phyloP scores from a whole-genome alignment of 2,329 filamentous ascomycete species.

The Emergomyces pasteurianus region DNA sequence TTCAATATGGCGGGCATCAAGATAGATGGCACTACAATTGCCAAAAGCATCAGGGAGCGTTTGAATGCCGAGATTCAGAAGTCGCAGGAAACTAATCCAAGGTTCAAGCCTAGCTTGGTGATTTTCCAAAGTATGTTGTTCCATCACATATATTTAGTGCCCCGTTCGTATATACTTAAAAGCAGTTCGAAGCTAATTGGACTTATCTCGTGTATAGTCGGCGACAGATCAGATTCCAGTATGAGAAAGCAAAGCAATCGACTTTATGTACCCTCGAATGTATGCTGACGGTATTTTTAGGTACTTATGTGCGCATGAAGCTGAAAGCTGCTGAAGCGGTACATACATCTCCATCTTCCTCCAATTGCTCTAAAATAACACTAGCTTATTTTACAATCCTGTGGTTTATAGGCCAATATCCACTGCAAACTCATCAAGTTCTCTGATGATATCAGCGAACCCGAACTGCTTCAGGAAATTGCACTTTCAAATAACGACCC shows the following conservation, averaged over 20 bases:
- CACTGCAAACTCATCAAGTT: slow-evolving; percentile 76
- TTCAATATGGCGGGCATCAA: slow-evolving; percentile 71
- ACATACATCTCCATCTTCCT: slow-evolving; percentile 16
- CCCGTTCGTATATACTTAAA: not conserved
- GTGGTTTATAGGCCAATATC: slow-evolving; percentile 62
- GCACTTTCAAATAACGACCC: slow-evolving; percentile 75
- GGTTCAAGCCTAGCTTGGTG: slow-evolving; percentile 79
- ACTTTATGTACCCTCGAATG: slow-evolving; percentile 6
- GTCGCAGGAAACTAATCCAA: slow-evolving; percentile 69
- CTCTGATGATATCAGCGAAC: slow-evolving; percentile 66
- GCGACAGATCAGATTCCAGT: slow-evolving; percentile 87
- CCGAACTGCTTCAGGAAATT: slow-evolving; percentile 76
- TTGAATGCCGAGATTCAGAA: slow-evolving; percentile 69
- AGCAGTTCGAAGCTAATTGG: slow-evolving; percentile 1
- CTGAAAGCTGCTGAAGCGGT: slow-evolving; percentile 91
- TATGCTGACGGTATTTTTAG: slow-evolving; percentile 35
- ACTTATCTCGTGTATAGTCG: slow-evolving; percentile 46
- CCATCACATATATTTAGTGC: not conserved
- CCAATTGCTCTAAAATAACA: not conserved
- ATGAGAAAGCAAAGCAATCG: slow-evolving; percentile 26
- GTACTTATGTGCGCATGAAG: slow-evolving; percentile 99
- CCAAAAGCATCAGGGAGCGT: slow-evolving; percentile 75
- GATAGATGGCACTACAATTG: slow-evolving; percentile 93
- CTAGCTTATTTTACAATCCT: slow-evolving; percentile 1
- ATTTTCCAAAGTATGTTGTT: slow-evolving; percentile 73